These are phyloP conservation scores for Phaseolus coccineus DNA, from an alignment of 331 rosid species.

Conservation along the genomic window DNA sequence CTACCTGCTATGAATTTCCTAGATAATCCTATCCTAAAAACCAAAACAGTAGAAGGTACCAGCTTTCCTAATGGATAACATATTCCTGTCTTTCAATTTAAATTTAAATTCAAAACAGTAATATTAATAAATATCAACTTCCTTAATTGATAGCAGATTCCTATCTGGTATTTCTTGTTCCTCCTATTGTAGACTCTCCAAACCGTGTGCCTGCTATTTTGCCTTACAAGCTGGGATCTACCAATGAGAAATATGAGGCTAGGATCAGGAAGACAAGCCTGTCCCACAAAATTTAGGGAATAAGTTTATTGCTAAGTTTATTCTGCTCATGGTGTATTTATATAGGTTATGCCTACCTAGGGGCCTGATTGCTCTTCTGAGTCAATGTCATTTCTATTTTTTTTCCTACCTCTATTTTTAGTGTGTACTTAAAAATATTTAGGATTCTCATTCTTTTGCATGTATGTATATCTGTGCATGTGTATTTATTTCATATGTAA, in stretches of 20 bases:
- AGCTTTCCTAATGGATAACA: no score
- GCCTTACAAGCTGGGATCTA: no score
- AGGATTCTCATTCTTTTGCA: neutral
- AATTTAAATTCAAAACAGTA: no score
- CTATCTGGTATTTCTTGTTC: no score
- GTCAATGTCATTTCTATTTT: neutral
- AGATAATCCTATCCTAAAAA: no score
- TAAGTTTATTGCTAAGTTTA: neutral
- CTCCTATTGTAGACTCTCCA: no score
- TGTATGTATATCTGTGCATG: neutral
- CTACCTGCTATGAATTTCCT: no score
- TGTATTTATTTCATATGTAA: neutral
- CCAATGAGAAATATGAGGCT: neutral
- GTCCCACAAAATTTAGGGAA: neutral
- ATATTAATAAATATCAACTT: no score
- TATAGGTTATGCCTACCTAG: slow-evolving; percentile 23
- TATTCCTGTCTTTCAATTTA: no score
- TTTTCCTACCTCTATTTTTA: neutral
- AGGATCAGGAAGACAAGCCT: slow-evolving; percentile 4
- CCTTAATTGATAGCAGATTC: no score
- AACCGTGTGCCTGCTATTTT: no score
- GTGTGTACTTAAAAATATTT: neutral
- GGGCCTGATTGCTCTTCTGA: slow-evolving; percentile 18
- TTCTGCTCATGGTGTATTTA: neutral
- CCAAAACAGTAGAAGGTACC: no score